Percentiles rank a stretch among this genome's conserved stretches.
These are phyloP conservation scores for Euryodendron excelsum DNA, from an alignment of 148 eudicot genomes.

Conservation along the genomic window DNA sequence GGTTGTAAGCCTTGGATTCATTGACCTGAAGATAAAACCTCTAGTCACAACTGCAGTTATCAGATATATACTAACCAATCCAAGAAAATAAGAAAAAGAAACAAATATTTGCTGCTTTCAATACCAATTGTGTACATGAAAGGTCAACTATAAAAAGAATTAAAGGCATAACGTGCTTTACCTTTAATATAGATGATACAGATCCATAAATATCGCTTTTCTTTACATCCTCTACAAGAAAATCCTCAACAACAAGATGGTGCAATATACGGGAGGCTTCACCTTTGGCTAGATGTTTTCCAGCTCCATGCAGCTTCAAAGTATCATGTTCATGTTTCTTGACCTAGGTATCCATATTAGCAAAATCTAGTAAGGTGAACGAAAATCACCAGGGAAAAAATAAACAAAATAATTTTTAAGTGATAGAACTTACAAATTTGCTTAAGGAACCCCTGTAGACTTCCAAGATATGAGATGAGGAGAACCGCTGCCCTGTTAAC, in stretches of 20 bases:
- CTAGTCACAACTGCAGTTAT: not conserved
- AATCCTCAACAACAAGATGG: conserved; percentile 79
- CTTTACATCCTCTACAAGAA: conserved; percentile 82
- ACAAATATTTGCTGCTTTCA: conserved; percentile 13
- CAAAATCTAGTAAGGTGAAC: conserved; percentile 10
- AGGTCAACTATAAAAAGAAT: not conserved
- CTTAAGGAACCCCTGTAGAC: conserved; percentile 86
- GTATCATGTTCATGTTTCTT: conserved; percentile 74
- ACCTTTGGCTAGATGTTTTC: conserved; percentile 81
- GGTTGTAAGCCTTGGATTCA: conserved; percentile 46
- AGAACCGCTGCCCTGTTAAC: conserved; percentile 62
- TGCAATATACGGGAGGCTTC: conserved; percentile 93
- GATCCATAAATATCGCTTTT: conserved; percentile 94
- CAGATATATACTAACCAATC: not conserved
- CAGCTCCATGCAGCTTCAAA: conserved; percentile 83
- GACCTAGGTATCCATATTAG: conserved; percentile 44
- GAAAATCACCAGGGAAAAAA: conserved; percentile 7
- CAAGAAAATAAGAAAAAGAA: not conserved
- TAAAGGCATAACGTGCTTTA: conserved; percentile 8
- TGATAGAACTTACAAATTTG: conserved; percentile 61
- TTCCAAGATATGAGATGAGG: conserved; percentile 89
- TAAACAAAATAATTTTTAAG: not conserved
- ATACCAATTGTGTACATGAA: not conserved
- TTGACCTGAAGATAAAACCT: conserved; percentile 56
- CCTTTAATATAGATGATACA: conserved; percentile 79